Evolutionary conservation across 2,329 filamentous ascomycete genomes (phyloP).

Genomic region (Epichloe gansuensis): DNA sequence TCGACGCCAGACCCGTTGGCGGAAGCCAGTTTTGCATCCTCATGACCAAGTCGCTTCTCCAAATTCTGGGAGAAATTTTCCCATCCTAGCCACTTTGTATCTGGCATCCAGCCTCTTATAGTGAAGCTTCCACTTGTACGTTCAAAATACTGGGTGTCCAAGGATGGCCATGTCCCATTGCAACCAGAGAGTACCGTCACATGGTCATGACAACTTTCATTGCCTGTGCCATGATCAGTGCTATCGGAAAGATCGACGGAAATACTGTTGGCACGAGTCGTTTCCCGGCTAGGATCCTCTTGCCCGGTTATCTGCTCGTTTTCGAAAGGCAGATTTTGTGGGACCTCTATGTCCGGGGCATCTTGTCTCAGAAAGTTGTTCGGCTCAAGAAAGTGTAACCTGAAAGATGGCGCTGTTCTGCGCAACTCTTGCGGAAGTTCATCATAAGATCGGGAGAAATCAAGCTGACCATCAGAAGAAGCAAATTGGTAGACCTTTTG

Average conservation of each 20-base stretch:
- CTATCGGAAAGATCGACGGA: background rate
- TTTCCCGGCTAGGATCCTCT: background rate
- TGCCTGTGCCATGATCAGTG: background rate
- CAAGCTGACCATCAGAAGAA: background rate
- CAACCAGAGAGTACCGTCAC: slow-evolving; percentile 13
- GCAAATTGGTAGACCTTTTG: background rate
- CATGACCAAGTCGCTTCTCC: slow-evolving; percentile 11
- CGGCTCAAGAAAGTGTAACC: slow-evolving; percentile 4
- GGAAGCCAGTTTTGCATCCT: background rate
- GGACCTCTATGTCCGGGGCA: background rate
- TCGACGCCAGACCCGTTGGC: slow-evolving; percentile 3
- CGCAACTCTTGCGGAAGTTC: background rate
- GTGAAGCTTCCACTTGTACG: slow-evolving; percentile 26
- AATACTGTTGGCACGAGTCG: background rate
- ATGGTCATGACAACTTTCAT: background rate
- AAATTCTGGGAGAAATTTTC: slow-evolving; percentile 17
- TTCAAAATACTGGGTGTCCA: slow-evolving; percentile 24
- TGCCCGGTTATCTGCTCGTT: background rate
- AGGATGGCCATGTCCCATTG: slow-evolving; percentile 21
- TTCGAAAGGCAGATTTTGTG: background rate
- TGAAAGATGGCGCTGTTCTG: background rate
- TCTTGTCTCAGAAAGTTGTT: slow-evolving; percentile 6
- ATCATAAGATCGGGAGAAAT: background rate
- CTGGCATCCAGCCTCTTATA: slow-evolving; percentile 32
- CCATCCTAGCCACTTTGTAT: slow-evolving; percentile 23